phyloP scores from a whole-genome alignment of 306 rosid species.

The Gleditsia sinensis region DNA sequence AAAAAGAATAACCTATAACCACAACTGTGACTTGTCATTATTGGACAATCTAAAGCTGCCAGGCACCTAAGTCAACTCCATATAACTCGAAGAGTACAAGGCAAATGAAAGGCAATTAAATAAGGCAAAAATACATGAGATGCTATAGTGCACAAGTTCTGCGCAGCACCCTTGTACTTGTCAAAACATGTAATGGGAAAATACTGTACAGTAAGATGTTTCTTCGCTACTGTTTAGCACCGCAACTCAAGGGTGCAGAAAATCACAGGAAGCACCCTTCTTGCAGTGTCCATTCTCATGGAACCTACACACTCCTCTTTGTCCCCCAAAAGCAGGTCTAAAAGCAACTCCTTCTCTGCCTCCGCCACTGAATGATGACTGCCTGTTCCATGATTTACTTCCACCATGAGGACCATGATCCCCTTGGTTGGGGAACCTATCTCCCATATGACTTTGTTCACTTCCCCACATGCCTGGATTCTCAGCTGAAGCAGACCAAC shows the following conservation, averaged over 20 bases:
- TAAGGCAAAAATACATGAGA: conserved; percentile 29
- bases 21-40: no score
- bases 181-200: conserved; percentile 42
- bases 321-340: conserved; percentile 74
- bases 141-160: conserved; percentile 49
- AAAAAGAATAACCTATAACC: no score
- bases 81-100: no score
- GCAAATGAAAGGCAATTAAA: neutral
- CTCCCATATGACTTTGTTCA: conserved; percentile 62
- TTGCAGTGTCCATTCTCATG: conserved; percentile 87
- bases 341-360: conserved; percentile 73
- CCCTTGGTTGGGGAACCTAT: conserved; percentile 63
- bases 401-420: conserved; percentile 63
- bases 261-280: conserved; percentile 87
- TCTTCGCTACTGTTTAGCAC: conserved; percentile 37
- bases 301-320: conserved; percentile 76
- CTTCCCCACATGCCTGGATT: conserved; percentile 57
- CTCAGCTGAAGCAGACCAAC: conserved; percentile 57
- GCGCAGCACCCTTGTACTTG: conserved; percentile 47
- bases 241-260: conserved; percentile 63
- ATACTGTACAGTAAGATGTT: conserved; percentile 78
- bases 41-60: no score
- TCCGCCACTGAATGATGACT: conserved; percentile 61
- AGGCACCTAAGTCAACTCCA: no score
- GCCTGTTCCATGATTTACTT: conserved; percentile 77